phyloP scores from a whole-genome alignment of 2,329 filamentous ascomycete species.

The Emericellopsis atlantica region DNA sequence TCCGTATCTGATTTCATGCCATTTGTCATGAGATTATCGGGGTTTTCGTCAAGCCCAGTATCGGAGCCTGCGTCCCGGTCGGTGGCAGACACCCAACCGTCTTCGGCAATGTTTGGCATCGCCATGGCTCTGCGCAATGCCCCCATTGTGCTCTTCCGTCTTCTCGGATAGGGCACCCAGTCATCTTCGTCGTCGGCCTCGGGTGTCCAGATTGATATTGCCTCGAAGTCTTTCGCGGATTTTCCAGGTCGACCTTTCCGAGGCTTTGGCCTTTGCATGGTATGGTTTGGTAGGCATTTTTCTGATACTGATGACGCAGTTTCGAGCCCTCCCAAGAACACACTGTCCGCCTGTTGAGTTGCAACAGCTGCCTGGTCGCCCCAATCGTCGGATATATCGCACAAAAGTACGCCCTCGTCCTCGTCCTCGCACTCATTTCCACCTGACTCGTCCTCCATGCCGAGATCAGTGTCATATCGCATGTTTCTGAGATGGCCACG shows the following conservation, averaged over 20 bases:
- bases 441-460: constrained; percentile 14
- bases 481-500: constrained; percentile 66
- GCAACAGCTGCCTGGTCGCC: no score
- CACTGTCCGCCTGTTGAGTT: not conserved
- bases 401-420: constrained; percentile 19
- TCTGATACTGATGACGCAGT: not conserved
- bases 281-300: constrained; percentile 2
- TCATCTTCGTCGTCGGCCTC: not conserved
- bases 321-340: not conserved
- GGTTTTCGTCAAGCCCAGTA: no score
- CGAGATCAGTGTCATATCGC: constrained; percentile 43
- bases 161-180: not conserved
- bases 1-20: no score
- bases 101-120: no score
- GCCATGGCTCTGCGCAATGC: no score
- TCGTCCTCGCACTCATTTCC: constrained; percentile 19
- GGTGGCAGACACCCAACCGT: no score
- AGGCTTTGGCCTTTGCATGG: no score
- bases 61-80: no score
- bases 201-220: not conserved
- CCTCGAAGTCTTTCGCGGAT: not conserved
- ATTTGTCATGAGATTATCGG: no score
- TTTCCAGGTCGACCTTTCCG: no score
- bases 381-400: constrained; percentile 11
- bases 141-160: not conserved